Base-by-base conservation (phyloP, 495 filamentous ascomycete genomes). In the Xylaria telfairii region DNA sequence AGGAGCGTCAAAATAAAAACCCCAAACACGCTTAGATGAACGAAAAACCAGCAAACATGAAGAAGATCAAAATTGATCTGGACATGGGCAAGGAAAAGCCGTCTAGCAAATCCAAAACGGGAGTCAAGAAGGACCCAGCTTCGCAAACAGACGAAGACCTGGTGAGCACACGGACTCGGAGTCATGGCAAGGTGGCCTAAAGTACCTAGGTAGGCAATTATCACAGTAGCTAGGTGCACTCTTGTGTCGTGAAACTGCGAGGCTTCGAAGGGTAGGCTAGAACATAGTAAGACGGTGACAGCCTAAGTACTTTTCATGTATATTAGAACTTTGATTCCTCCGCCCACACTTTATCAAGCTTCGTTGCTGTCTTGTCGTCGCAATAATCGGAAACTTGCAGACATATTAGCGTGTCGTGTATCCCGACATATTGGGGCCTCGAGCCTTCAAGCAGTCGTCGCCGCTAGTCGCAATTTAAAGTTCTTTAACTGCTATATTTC, bases 101-200 rank as follows among this genome's bases (percentile, higher is more conserved):
- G 8, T 37, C 44, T n/a, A 24, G 17, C 28, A 19, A 65, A 26
- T 32, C 65, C 7, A 70, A 64, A 61, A 39, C 41, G 24, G 46
- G 67, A n/a, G 64, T 68, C 17, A 68, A 65, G 26, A 57, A 64
- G 67, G 64, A 68, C 6, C 51, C 70, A 17, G 73, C 65, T 10
- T 66, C 68, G 34, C 74, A 49, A 13, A 60, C 71, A 9, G 71
- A 76, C 3, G 71, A 62, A 8, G 63, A 72, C 70, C 19, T 51
- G 15, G 53, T 73, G 30, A 66, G 66, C 51, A 47, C 67, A 6
- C 67, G 61, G 19, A 73, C 67, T 13, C 49, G 71, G 15, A 70
- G 67, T 39, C 67, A 70, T 26, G 41, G 19, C 17, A 66, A 57
- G 34, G 60, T 17, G 13, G 21, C 44, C 8, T 69, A 15, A 44